Conservation (phyloP, 2,329 filamentous ascomycete genomes). For the Aspergillus transmontanensis region DNA sequence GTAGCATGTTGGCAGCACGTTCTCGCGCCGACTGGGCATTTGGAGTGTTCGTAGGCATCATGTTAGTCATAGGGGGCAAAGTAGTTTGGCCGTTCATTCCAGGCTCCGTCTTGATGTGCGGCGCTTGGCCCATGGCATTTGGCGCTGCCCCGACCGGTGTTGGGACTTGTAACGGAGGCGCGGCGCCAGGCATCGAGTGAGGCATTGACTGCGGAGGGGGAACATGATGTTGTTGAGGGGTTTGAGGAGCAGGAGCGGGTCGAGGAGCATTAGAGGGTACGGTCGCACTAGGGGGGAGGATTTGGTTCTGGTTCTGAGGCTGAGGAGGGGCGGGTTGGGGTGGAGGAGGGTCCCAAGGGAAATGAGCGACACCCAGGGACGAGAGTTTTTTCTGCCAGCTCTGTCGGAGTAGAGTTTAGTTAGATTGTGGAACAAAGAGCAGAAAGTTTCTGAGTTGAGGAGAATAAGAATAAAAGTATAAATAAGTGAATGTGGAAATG, state of each 20-base stretch:
- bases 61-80: conserved; percentile 38
- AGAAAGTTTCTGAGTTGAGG: not conserved
- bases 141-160: conserved; percentile 19
- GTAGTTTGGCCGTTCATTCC: conserved; percentile 41
- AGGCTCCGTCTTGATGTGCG: conserved; percentile 58
- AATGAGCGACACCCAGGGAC: conserved; percentile 78
- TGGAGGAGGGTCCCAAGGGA: conserved; percentile 92
- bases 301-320: conserved; percentile 39
- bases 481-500: not conserved
- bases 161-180: conserved; percentile 28
- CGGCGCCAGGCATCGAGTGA: conserved; percentile 34
- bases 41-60: conserved; percentile 34
- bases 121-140: conserved; percentile 35
- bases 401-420: conserved; percentile 49
- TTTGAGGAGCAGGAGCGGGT: conserved; percentile 33
- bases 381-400: conserved; percentile 94
- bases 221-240: conserved; percentile 39
- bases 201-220: conserved; percentile 40
- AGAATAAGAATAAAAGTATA: not conserved
- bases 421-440: not conserved
- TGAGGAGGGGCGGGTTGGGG: conserved; percentile 55
- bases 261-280: conserved; percentile 49
- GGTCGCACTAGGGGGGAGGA: conserved; percentile 42
- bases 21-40: conserved; percentile 56
- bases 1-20: conserved; percentile 55